These are phyloP conservation scores for Dissophora ornata DNA, from an alignment of 192 early-diverging fungal species.

Conservation along the genomic window DNA sequence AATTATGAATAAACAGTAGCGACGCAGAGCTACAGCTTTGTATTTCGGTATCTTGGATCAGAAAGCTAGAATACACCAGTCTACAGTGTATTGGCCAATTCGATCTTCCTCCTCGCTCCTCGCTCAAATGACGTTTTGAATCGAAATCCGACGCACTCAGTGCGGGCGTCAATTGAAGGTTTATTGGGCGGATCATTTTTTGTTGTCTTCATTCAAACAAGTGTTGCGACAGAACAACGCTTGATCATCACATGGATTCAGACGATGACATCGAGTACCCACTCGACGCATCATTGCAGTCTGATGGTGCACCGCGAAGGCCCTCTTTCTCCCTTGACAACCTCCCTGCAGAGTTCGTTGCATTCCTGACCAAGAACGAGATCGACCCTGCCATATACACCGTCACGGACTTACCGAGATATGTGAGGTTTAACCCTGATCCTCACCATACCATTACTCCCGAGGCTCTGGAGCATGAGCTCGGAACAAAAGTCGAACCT, in stretches of 20 bases:
- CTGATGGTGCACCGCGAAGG: neutral
- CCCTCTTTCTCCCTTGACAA: slow-evolving; percentile 38
- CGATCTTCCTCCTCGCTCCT: too few species aligned
- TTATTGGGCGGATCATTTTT: too few species aligned
- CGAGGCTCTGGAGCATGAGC: slow-evolving; percentile 57
- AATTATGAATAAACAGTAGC: too few species aligned
- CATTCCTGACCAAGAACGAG: slow-evolving; percentile 76
- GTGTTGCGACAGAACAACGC: too few species aligned
- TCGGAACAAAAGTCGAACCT: slow-evolving; percentile 59
- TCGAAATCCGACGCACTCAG: too few species aligned
- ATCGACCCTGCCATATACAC: slow-evolving; percentile 75
- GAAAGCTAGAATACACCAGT: too few species aligned
- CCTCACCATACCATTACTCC: slow-evolving; percentile 52
- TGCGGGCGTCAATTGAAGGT: too few species aligned
- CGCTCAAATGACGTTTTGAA: too few species aligned
- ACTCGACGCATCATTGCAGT: neutral
- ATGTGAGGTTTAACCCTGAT: slow-evolving; percentile 72
- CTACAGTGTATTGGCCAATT: too few species aligned
- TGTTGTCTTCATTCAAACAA: too few species aligned
- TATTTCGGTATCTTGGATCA: too few species aligned
- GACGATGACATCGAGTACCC: slow-evolving; percentile 5
- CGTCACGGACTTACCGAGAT: slow-evolving; percentile 73
- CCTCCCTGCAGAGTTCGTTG: slow-evolving; percentile 72
- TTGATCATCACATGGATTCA: slow-evolving; percentile 21
- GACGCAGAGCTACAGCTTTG: too few species aligned